Evolutionary conservation across 2,329 filamentous ascomycete species (phyloP).

Genomic region (Pochonia chlamydosporia): DNA sequence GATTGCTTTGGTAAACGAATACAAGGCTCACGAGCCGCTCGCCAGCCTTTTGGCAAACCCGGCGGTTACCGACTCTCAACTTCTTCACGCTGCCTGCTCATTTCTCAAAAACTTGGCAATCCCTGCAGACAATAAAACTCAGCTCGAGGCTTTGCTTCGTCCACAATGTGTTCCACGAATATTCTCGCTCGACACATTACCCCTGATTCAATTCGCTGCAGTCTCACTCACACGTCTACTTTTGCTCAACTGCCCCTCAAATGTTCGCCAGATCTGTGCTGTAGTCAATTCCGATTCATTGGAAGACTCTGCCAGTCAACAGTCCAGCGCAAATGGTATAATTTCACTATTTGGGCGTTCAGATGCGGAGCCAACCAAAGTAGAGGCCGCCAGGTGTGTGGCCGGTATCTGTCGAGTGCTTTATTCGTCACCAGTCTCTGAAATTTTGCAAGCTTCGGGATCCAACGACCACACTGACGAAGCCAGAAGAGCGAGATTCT

Average conservation of each 20-base stretch:
- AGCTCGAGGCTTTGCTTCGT: conserved; percentile 43
- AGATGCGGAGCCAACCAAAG: conserved; percentile 46
- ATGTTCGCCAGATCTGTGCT: conserved; percentile 44
- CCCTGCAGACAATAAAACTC: conserved; percentile 46
- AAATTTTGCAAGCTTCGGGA: conserved; percentile 22
- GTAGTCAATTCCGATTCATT: conserved; percentile 28
- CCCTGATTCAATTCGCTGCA: conserved; percentile 55
- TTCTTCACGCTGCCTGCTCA: conserved; percentile 51
- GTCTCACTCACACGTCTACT: conserved; percentile 53
- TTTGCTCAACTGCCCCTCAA: conserved; percentile 44
- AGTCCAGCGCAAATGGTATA: conserved; percentile 31
- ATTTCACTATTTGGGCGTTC: conserved; percentile 30
- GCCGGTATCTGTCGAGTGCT: conserved; percentile 48
- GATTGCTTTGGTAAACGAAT: conserved; percentile 39
- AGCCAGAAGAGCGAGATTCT: conserved; percentile 33
- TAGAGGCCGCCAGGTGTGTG: conserved; percentile 52
- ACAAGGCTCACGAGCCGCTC: conserved; percentile 38
- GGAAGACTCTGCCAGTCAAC: conserved; percentile 12
- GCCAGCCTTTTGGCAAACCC: conserved; percentile 37
- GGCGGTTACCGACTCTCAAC: conserved; percentile 38
- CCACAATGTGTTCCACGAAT: conserved; percentile 43
- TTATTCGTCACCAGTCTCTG: conserved; percentile 33
- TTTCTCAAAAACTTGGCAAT: conserved; percentile 63
- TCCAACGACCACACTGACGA: not conserved
- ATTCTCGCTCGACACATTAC: conserved; percentile 44